Evolutionary conservation across 768 basidiomycete species (phyloP).

Genomic region (Kwoniella europaea): DNA sequence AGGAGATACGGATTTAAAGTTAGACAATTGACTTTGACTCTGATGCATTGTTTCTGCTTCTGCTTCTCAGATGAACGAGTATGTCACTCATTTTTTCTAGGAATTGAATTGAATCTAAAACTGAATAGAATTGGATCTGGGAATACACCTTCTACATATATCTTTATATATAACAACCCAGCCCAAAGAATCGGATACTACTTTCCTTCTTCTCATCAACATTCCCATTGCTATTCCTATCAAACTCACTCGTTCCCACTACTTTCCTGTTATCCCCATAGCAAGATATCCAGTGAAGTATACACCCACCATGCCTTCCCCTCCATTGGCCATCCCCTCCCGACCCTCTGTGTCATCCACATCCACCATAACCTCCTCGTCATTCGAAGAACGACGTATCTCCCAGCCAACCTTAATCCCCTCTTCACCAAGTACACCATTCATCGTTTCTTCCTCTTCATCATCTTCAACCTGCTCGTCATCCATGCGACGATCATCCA

Average conservation of each 20-base stretch:
- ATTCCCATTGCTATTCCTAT: no score
- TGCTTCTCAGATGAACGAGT: neutral
- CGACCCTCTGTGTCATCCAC: conserved; percentile 6
- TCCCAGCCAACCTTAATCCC: conserved; percentile 1
- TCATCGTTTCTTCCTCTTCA: conserved; percentile 10
- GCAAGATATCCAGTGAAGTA: neutral
- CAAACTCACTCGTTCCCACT: neutral
- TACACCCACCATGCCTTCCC: conserved; percentile 5
- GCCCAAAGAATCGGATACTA: no score
- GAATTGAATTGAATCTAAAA: no score
- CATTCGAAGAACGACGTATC: conserved; percentile 3
- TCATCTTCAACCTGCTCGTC: conserved; percentile 2
- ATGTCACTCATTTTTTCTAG: no score
- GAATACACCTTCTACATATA: no score
- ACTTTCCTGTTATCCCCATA: neutral
- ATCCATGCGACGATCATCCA: neutral
- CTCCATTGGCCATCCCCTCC: neutral
- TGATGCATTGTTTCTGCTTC: neutral
- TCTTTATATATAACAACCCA: no score
- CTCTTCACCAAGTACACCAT: conserved; percentile 14
- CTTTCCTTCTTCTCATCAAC: no score
- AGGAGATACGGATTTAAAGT: neutral
- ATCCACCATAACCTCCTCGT: conserved; percentile 6
- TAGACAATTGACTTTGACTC: neutral
- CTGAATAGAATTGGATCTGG: no score